Evolutionary conservation across 352 stramenopile species (phyloP).

Genomic region (Phytophthora sojae): DNA sequence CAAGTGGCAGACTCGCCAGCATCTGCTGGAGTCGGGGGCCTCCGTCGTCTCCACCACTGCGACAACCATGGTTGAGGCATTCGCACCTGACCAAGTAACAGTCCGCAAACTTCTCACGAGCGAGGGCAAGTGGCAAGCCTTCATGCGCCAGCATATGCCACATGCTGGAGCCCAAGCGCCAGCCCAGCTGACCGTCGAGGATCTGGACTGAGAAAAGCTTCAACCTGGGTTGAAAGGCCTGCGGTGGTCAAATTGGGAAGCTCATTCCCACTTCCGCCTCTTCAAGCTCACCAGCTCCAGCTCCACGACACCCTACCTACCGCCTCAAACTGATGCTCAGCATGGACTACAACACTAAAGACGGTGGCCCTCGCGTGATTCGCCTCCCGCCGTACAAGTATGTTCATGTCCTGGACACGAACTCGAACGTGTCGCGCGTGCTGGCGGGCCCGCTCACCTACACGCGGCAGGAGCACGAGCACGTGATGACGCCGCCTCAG

Average conservation of each 20-base stretch:
- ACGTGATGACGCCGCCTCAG: conserved; percentile 63
- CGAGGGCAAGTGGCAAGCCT: conserved; percentile 39
- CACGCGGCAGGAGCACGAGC: conserved; percentile 83
- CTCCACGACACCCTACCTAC: not conserved
- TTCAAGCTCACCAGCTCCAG: conserved; percentile 17
- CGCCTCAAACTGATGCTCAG: conserved; percentile 6
- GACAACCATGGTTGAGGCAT: conserved; percentile 23
- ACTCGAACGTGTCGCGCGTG: conserved; percentile 86
- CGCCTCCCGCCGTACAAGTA: conserved; percentile 85
- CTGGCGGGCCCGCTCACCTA: conserved; percentile 80
- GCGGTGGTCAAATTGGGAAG: not conserved
- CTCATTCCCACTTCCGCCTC: conserved; percentile 21
- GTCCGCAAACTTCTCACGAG: conserved; percentile 40
- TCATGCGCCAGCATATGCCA: conserved; percentile 27
- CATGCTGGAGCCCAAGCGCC: conserved; percentile 6
- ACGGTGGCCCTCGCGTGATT: conserved; percentile 71
- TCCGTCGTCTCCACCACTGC: not conserved
- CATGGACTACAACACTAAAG: conserved; percentile 32
- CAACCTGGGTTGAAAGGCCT: conserved; percentile 27
- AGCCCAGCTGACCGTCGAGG: conserved; percentile 40
- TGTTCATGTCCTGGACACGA: conserved; percentile 86
- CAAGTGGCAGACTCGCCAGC: conserved; percentile 33
- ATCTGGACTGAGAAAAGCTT: conserved; percentile 26
- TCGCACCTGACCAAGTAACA: conserved; percentile 22
- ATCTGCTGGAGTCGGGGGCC: conserved; percentile 6